Conservation (phyloP, 108 stramenopile genomes). For the Nannochloropsis gaditana region DNA sequence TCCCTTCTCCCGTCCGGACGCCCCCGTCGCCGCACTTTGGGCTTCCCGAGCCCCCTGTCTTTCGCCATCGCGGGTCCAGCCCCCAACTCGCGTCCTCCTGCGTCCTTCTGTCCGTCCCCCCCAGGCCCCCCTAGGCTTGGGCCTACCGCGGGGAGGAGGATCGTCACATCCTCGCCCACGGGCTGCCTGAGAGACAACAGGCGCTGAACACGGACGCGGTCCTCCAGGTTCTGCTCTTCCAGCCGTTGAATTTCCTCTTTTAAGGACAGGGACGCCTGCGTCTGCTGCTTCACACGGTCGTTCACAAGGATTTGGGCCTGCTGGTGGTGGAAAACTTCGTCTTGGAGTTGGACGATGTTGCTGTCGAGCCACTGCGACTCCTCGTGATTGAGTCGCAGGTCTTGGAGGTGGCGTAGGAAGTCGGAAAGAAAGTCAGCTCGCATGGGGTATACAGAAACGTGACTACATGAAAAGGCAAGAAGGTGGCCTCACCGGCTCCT, state of each 20-base stretch:
- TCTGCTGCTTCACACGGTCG: neutral
- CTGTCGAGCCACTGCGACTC: neutral
- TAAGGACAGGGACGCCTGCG: neutral
- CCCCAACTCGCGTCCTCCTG: neutral
- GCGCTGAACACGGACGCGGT: neutral
- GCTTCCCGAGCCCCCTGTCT: neutral
- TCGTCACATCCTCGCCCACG: neutral
- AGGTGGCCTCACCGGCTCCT: too few relatives aligned
- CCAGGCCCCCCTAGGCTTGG: neutral
- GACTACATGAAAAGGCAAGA: too few relatives aligned
- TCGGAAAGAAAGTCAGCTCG: neutral
- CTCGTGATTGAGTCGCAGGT: neutral
- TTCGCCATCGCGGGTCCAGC: neutral
- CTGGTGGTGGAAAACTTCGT: neutral
- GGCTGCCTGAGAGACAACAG: neutral
- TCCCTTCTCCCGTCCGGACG: neutral
- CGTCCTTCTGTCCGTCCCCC: neutral
- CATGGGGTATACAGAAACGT: too few relatives aligned
- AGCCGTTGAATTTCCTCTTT: neutral
- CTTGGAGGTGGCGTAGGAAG: neutral
- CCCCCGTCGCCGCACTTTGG: neutral
- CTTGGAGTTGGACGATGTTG: neutral
- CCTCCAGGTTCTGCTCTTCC: slow-evolving; percentile 1
- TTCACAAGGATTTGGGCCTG: neutral
- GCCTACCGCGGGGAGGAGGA: neutral